Evolutionary conservation across 2,329 filamentous ascomycete genomes (phyloP).

Genomic region (Aspergillus sp.): DNA sequence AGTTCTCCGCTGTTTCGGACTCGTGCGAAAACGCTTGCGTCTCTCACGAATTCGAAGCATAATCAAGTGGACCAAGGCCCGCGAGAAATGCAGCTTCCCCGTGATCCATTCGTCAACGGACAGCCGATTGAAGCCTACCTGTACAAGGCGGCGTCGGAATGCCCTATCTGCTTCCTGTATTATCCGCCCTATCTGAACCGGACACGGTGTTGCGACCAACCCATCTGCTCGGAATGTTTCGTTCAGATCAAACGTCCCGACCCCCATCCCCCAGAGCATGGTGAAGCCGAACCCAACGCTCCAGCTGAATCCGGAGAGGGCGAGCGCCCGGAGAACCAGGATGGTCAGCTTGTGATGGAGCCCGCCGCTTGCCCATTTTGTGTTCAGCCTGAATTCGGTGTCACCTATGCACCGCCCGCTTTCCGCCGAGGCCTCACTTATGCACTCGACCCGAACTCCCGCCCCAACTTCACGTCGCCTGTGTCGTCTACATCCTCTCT

Average conservation of each 20-base stretch:
- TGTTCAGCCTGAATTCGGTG: conserved; percentile 89
- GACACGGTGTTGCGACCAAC: conserved; percentile 91
- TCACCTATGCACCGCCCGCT: conserved; percentile 87
- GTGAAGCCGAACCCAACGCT: conserved; percentile 45
- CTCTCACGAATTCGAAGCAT: conserved; percentile 73
- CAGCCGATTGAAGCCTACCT: conserved; percentile 88
- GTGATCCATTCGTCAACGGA: conserved; percentile 89
- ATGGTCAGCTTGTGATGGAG: conserved; percentile 77
- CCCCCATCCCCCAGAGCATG: conserved; percentile 82
- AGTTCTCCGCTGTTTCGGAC: conserved; percentile 68
- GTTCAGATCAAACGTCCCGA: conserved; percentile 97
- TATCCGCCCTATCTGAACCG: conserved; percentile 94
- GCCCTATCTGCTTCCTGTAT: conserved; percentile 93
- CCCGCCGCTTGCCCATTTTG: conserved; percentile 93
- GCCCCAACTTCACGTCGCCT: conserved; percentile 60
- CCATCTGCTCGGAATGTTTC: conserved; percentile 97
- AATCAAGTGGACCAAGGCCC: conserved; percentile 71
- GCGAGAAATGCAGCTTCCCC: conserved; percentile 74
- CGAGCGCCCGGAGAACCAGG: conserved; percentile 36
- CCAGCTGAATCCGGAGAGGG: conserved; percentile 29
- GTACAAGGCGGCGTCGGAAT: conserved; percentile 88
- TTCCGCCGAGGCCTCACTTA: conserved; percentile 83
- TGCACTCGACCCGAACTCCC: conserved; percentile 51
- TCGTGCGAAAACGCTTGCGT: conserved; percentile 84
- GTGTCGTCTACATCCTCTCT: conserved; percentile 87